Percentiles rank a stretch among this genome's conserved stretches.
These are phyloP conservation scores for Phytopythium oedochilum DNA, from an alignment of 352 stramenopile species.

Conservation along the genomic window DNA sequence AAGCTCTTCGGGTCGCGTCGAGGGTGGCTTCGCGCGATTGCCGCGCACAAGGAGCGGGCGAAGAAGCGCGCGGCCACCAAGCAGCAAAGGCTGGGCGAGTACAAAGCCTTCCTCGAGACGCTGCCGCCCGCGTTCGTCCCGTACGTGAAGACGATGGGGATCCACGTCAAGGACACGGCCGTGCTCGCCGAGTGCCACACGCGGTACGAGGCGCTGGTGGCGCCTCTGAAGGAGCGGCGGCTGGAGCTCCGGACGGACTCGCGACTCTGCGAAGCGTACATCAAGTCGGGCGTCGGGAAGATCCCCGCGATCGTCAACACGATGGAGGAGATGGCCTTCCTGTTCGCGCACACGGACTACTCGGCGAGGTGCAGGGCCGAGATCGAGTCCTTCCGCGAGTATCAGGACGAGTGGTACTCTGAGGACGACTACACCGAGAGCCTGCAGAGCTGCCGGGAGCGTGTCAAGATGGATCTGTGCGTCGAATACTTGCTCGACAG, in stretches of 20 bases:
- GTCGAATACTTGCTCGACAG: conserved; percentile 7
- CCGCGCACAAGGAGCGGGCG: conserved; percentile 2
- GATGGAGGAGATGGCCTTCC: conserved; percentile 22
- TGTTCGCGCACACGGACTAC: conserved; percentile 15
- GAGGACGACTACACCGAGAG: conserved; percentile 8
- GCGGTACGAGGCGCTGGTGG: conserved; percentile 4
- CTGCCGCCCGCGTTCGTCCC: conserved; percentile 6
- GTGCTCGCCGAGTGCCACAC: conserved; percentile 4
- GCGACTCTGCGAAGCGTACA: conserved; percentile 3
- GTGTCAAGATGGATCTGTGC: conserved; percentile 12
- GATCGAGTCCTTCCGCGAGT: conserved; percentile 5
- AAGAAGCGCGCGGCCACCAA: conserved; percentile 7
- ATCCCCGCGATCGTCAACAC: conserved; percentile 10
- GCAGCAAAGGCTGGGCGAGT: conserved; percentile 8
- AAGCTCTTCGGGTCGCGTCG: conserved; percentile 11
- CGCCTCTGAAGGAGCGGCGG: neutral
- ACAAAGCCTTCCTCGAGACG: conserved; percentile 2
- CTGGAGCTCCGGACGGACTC: conserved; percentile 12
- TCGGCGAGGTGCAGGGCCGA: neutral
- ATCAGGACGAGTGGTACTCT: conserved; percentile 9
- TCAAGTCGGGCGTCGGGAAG: neutral
- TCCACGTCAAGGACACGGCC: neutral
- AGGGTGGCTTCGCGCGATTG: conserved; percentile 12
- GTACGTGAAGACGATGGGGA: conserved; percentile 2
- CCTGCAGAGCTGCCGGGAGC: conserved; percentile 15